phyloP scores from a whole-genome alignment of 495 filamentous ascomycete genomes.

The Penicillium waksmanii region DNA sequence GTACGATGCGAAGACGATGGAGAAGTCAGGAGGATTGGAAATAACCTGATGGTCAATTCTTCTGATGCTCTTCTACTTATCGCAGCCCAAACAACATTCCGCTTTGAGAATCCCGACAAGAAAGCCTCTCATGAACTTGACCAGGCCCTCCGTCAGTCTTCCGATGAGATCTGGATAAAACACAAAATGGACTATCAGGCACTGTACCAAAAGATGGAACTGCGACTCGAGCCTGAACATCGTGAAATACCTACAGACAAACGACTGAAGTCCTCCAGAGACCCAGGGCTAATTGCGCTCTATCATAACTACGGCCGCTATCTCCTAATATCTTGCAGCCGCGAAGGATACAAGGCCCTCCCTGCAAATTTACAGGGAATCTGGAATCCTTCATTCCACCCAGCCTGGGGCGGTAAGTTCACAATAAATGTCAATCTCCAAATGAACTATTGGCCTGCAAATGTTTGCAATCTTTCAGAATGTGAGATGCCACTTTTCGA shows the following conservation, averaged over 20 bases:
- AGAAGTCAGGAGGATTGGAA: slow-evolving; percentile 30
- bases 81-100: slow-evolving; percentile 46
- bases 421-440: slow-evolving; percentile 63
- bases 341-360: slow-evolving; percentile 39
- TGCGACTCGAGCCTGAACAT: slow-evolving; percentile 29
- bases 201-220: slow-evolving; percentile 37
- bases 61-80: slow-evolving; percentile 39
- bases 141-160: slow-evolving; percentile 23
- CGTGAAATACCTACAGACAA: slow-evolving; percentile 36
- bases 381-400: slow-evolving; percentile 55
- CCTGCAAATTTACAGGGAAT: slow-evolving; percentile 63
- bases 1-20: slow-evolving; percentile 31
- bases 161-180: slow-evolving; percentile 27
- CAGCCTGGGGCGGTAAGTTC: slow-evolving; percentile 58
- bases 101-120: slow-evolving; percentile 31
- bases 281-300: slow-evolving; percentile 44
- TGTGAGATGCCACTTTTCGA: slow-evolving; percentile 45
- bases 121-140: slow-evolving; percentile 27
- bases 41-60: slow-evolving; percentile 35
- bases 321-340: slow-evolving; percentile 50
- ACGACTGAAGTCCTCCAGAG: slow-evolving; percentile 29
- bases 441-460: slow-evolving; percentile 64
- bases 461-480: slow-evolving; percentile 45
- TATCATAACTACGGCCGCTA: slow-evolving; percentile 54
- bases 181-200: slow-evolving; percentile 38